Evolutionary conservation across 1,284 basidiomycete species (phyloP), one percentile per base, ranked within the genome.

Genomic region (Xerocomus nothofagi): DNA sequence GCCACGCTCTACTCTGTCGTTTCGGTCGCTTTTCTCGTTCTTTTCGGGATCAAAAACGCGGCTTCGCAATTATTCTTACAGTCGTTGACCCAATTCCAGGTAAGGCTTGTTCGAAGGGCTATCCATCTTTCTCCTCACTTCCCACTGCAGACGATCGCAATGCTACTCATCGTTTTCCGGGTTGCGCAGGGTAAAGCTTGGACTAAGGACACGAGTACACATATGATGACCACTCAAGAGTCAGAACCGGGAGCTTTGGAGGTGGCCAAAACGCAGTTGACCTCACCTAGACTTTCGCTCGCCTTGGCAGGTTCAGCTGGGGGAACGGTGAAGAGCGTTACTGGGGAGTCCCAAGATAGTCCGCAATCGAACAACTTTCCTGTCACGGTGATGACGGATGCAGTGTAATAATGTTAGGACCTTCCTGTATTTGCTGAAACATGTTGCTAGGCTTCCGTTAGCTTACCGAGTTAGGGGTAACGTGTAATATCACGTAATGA

Each of bases 151-250:
- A 51, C 41, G 2, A 57, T 64, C 10, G 53, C 63, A 10, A 43
- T 53, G 6, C 33, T 62, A 0, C 37, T 66, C 0, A 68, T 66
- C 18, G 45, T 62, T 18, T 57, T 57, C n/a, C 57, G 63, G 2
- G 47, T 67, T 6, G 61, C 63, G 9, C 51, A 64, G 23, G 59
- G 65, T n/a, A 67, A 61, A 26, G 56, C 47, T 8, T 67, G 62
- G 65, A 54, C 47, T 0, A 39, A 47, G 29, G 46, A 60, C 6
- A 49, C 44, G 9, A 57, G 38, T 6, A 43, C 53, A 0, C 38
- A 18, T 5, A 39, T 49, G 4, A 39, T 54, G 44, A 29, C 49
- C 14, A 21, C 10, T 3, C 42, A 14, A 29, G 12, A 18, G 15
- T 27, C 40, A 10, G 39, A 23, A 5, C 6, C n/a, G n/a, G n/a